These are phyloP conservation scores for Lasiosphaeris hirsuta DNA, from an alignment of 495 filamentous ascomycete genomes.

Conservation along the genomic window DNA sequence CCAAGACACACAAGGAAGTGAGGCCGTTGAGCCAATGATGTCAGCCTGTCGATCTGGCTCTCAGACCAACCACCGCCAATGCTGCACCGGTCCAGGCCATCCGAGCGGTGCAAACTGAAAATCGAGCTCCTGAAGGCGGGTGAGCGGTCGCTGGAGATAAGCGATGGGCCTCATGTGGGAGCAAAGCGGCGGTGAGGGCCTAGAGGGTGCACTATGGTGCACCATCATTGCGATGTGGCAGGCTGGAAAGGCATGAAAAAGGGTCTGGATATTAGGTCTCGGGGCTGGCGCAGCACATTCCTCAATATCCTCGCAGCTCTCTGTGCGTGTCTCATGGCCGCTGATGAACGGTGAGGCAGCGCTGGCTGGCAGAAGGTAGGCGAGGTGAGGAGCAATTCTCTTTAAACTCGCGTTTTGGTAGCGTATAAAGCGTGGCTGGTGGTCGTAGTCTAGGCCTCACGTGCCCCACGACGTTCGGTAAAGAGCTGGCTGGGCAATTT, in stretches of 20 bases:
- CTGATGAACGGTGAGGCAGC: background rate
- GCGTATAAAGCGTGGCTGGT: background rate
- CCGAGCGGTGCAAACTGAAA: slow-evolving; percentile 9
- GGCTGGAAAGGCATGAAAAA: too few relatives aligned
- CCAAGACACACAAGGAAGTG: slow-evolving; percentile 1
- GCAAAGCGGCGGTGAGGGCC: slow-evolving; percentile 2
- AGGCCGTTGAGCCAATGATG: slow-evolving; percentile 25
- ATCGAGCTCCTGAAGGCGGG: background rate
- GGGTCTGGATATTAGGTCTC: too few relatives aligned
- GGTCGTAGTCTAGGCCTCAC: background rate
- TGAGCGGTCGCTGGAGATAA: background rate
- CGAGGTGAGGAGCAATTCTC: background rate
- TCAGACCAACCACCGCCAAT: slow-evolving; percentile 2
- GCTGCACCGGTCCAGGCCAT: slow-evolving; percentile 3
- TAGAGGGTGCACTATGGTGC: too few relatives aligned
- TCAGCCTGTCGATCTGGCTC: slow-evolving; percentile 19
- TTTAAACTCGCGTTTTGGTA: background rate
- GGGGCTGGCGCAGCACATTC: too few relatives aligned
- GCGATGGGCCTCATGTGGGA: background rate
- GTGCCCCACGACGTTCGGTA: background rate
- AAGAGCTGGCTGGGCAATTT: background rate
- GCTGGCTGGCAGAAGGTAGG: background rate
- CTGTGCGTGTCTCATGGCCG: too few relatives aligned
- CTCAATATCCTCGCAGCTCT: too few relatives aligned
- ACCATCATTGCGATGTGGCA: too few relatives aligned